These are phyloP conservation scores for Aspergillus aculeatinus DNA, from an alignment of 2,329 filamentous ascomycete genomes.

Conservation along the genomic window DNA sequence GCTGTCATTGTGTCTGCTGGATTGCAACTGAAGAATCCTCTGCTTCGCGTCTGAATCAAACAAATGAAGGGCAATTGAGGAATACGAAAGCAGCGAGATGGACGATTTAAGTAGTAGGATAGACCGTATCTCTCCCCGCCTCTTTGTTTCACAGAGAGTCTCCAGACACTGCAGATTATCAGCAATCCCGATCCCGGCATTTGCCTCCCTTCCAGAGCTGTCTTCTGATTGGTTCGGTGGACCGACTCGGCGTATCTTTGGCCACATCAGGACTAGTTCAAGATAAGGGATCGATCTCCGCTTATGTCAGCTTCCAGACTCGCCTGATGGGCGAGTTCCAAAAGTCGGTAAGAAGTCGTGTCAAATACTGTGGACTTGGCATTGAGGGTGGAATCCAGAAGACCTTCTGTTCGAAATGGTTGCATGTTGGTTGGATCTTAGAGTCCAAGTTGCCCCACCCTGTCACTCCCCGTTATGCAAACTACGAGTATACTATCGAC, in stretches of 20 bases:
- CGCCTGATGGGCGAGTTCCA: background rate
- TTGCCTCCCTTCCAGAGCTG: background rate
- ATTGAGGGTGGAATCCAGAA: no score
- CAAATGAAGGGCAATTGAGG: background rate
- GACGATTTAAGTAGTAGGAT: background rate
- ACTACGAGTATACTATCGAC: no score
- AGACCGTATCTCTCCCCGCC: no score
- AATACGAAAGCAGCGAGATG: background rate
- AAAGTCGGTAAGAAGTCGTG: background rate
- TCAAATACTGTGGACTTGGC: no score
- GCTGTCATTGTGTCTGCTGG: slow-evolving; percentile 7
- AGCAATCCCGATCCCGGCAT: background rate
- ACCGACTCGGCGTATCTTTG: slow-evolving; percentile 17
- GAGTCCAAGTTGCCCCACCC: no score
- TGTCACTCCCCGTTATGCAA: no score
- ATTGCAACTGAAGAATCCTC: no score
- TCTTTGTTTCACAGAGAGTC: no score
- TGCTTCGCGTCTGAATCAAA: no score
- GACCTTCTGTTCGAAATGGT: no score
- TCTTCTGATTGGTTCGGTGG: slow-evolving; percentile 8
- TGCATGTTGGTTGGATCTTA: no score
- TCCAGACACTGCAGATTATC: background rate
- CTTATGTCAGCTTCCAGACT: background rate
- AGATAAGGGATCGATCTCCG: background rate
- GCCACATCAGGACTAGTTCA: background rate